A percentile compares a stretch with the other conserved stretches of the same genome.
Conservation (phyloP, 768 basidiomycete genomes). For the Psilocybe cyanescens region DNA sequence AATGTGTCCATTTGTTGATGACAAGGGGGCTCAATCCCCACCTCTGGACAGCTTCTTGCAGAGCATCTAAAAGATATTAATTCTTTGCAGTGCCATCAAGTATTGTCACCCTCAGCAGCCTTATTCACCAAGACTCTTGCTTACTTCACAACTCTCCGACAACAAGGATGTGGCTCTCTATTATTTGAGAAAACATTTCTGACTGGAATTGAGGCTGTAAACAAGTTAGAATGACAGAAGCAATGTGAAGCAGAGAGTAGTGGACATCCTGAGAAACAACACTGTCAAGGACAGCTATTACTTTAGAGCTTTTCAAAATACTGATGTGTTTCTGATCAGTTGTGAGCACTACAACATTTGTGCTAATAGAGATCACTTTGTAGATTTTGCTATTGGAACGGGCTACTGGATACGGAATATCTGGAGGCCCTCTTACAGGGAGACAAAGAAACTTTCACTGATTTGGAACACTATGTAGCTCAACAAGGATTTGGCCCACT, state of each 20-base stretch:
- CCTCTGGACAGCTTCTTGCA: not conserved
- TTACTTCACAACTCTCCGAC: too few relatives aligned
- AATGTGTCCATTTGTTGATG: conserved; percentile 2
- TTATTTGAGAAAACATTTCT: too few relatives aligned
- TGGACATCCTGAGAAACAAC: too few relatives aligned
- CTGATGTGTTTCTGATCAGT: not conserved
- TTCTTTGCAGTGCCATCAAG: not conserved
- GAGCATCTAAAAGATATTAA: not conserved
- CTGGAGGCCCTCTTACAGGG: conserved; percentile 1
- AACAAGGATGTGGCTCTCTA: too few relatives aligned
- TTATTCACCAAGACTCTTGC: too few relatives aligned
- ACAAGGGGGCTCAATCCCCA: not conserved
- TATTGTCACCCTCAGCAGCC: too few relatives aligned
- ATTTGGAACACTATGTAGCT: conserved; percentile 5
- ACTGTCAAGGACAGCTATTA: not conserved
- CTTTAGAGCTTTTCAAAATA: not conserved
- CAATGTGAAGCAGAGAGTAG: not conserved
- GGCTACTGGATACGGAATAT: not conserved
- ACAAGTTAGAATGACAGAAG: not conserved
- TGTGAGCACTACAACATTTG: conserved; percentile 8
- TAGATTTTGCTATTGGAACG: not conserved
- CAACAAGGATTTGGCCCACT: not conserved
- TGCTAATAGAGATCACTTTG: conserved; percentile 1
- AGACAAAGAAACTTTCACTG: not conserved
- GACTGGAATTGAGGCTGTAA: too few relatives aligned